A percentile compares a stretch with the other conserved stretches of the same genome.
These are phyloP conservation scores for Hymenochaete sp. DNA, from an alignment of 1,284 basidiomycete genomes.

Conservation along the genomic window DNA sequence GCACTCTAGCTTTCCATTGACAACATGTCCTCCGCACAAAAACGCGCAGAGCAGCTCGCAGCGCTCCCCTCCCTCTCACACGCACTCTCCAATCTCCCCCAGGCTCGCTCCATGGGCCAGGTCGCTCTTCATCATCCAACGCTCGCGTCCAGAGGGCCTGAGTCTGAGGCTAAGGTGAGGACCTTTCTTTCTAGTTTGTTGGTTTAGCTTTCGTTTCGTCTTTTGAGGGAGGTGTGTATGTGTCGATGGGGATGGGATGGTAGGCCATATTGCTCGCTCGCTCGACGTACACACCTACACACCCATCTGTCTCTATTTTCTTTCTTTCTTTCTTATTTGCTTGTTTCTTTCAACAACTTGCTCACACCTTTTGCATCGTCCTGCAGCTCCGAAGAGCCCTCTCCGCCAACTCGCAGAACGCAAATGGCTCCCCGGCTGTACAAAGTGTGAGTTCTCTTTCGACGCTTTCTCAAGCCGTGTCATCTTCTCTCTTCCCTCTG, in stretches of 20 bases:
- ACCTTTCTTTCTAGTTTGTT: neutral
- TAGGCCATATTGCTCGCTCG: neutral
- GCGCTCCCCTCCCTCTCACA: conserved; percentile 62
- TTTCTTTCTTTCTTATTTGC: neutral
- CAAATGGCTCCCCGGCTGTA: neutral
- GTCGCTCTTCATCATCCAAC: conserved; percentile 59
- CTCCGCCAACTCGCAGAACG: conserved; percentile 15
- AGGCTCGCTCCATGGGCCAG: conserved; percentile 56
- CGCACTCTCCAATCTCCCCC: conserved; percentile 55
- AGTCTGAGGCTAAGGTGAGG: conserved; percentile 66
- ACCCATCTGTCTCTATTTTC: neutral
- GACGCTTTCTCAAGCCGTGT: neutral
- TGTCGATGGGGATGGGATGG: neutral
- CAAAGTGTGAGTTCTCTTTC: neutral
- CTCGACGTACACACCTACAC: neutral
- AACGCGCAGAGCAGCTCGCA: conserved; percentile 43
- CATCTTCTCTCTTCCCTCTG: neutral
- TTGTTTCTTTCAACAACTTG: neutral
- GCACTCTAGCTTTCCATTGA: conserved; percentile 19
- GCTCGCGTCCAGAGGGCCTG: conserved; percentile 54
- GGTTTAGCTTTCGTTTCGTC: neutral
- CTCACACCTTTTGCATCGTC: neutral
- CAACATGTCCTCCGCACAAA: conserved; percentile 20
- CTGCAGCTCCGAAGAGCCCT: conserved; percentile 15
- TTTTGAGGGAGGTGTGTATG: neutral